These are phyloP conservation scores for Candida glucosophila DNA, from an alignment of 1,139 yeast species.

Conservation along the genomic window DNA sequence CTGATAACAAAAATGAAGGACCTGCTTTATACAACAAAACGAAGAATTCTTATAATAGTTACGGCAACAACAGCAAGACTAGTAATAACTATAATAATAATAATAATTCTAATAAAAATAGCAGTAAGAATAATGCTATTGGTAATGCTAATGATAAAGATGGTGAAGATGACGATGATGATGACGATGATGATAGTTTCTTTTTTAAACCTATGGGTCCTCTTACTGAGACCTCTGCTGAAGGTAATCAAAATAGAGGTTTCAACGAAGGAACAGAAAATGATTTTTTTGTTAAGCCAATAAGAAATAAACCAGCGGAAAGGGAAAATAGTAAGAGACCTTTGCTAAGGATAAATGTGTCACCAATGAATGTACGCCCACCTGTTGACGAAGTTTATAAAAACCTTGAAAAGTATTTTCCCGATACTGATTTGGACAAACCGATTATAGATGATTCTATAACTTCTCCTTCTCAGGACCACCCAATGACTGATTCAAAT, in stretches of 20 bases:
- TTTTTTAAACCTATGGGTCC: constrained; percentile 18
- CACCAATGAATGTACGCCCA: constrained; percentile 58
- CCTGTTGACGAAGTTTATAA: constrained; percentile 91
- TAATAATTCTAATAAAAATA: constrained; percentile 33
- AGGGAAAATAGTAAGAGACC: constrained; percentile 1
- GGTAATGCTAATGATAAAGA: constrained; percentile 69
- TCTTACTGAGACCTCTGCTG: background rate
- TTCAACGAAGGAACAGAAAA: constrained; percentile 10
- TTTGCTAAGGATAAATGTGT: background rate
- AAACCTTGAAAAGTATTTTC: constrained; percentile 86
- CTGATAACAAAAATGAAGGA: constrained; percentile 4
- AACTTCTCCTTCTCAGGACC: constrained; percentile 2
- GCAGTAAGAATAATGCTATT: constrained; percentile 59
- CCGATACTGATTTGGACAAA: constrained; percentile 84
- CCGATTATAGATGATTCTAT: constrained; percentile 77
- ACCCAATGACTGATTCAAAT: constrained; percentile 1
- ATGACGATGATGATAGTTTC: constrained; percentile 28
- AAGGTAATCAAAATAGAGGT: constrained; percentile 3
- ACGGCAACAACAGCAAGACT: constrained; percentile 4
- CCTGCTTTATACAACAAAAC: constrained; percentile 6
- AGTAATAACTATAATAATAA: constrained; percentile 9
- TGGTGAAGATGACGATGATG: constrained; percentile 35
- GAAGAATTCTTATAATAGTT: constrained; percentile 7
- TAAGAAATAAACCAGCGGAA: background rate
- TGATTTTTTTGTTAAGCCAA: constrained; percentile 22